A percentile compares a stretch with the other conserved stretches of the same genome.
Conservation (phyloP, 176 grass and related monocot genomes). For the Oryza longistaminata region DNA sequence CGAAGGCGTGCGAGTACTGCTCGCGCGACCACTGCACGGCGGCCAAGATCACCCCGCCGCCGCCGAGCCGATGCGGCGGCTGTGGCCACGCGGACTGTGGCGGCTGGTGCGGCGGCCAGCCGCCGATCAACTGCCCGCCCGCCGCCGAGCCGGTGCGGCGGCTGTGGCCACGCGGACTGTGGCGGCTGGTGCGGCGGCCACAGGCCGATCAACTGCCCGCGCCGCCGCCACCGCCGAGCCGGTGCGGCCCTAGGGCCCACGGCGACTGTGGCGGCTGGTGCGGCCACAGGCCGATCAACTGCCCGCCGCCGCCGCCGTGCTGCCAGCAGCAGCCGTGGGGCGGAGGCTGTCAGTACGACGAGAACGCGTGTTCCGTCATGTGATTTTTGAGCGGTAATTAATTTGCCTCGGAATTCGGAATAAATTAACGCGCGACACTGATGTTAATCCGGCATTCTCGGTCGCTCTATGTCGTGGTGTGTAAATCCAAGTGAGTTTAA, state of each 20-base stretch:
- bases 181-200: not conserved
- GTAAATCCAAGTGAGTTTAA: no score
- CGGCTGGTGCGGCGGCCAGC: not conserved
- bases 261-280: not conserved
- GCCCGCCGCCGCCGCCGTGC: no score
- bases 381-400: not conserved
- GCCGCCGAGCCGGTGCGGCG: not conserved
- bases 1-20: slow-evolving; percentile 9
- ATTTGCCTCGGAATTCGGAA: no score
- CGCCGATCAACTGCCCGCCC: not conserved
- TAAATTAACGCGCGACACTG: no score
- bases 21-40: not conserved
- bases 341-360: not conserved
- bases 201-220: not conserved
- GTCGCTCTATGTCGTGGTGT: no score
- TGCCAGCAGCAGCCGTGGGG: not conserved
- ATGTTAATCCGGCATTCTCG: no score
- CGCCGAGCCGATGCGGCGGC: not conserved
- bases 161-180: not conserved
- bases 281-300: no score
- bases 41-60: not conserved
- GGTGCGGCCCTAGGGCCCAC: not conserved
- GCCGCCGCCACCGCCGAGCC: not conserved
- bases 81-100: not conserved
- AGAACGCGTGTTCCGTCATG: slow-evolving; percentile 3